These are phyloP conservation scores for Pharnaceum exiguum DNA, from an alignment of 148 eudicot genomes.

Conservation along the genomic window DNA sequence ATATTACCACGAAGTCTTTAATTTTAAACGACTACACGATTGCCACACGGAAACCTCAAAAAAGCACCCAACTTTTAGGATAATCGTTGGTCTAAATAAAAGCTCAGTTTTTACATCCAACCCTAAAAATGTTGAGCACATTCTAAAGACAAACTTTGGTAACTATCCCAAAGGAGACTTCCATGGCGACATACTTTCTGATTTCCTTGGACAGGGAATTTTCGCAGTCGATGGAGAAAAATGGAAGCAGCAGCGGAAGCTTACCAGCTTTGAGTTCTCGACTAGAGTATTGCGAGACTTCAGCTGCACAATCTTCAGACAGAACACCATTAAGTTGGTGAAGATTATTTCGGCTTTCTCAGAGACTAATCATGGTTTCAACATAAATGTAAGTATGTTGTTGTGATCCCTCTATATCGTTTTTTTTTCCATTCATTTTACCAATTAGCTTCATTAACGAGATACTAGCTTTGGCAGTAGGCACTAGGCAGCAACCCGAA, in stretches of 20 bases:
- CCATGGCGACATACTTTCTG: slow-evolving; percentile 30
- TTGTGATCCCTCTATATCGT: too few relatives aligned
- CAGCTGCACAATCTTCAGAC: slow-evolving; percentile 61
- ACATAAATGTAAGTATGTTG: slow-evolving; percentile 68
- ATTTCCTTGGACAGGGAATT: slow-evolving; percentile 76
- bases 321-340: slow-evolving; percentile 45
- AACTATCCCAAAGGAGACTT: slow-evolving; percentile 51
- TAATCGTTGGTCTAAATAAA: slow-evolving; percentile 47
- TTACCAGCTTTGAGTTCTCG: slow-evolving; percentile 73
- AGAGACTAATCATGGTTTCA: slow-evolving; percentile 26
- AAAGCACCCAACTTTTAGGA: slow-evolving; percentile 51
- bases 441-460: too few relatives aligned
- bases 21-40: slow-evolving; percentile 48
- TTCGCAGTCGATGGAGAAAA: slow-evolving; percentile 60
- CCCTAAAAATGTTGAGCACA: slow-evolving; percentile 53
- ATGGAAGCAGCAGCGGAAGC: slow-evolving; percentile 70
- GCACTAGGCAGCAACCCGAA: too few relatives aligned
- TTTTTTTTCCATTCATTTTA: too few relatives aligned
- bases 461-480: too few relatives aligned
- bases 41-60: slow-evolving; percentile 38
- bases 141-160: slow-evolving; percentile 56
- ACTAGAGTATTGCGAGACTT: slow-evolving; percentile 66
- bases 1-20: slow-evolving; percentile 37
- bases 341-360: slow-evolving; percentile 22
- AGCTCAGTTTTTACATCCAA: slow-evolving; percentile 61